Evolutionary conservation across 495 filamentous ascomycete species (phyloP), one percentile per base, ranked within the genome.

Genomic region (Penicillium goetzii): DNA sequence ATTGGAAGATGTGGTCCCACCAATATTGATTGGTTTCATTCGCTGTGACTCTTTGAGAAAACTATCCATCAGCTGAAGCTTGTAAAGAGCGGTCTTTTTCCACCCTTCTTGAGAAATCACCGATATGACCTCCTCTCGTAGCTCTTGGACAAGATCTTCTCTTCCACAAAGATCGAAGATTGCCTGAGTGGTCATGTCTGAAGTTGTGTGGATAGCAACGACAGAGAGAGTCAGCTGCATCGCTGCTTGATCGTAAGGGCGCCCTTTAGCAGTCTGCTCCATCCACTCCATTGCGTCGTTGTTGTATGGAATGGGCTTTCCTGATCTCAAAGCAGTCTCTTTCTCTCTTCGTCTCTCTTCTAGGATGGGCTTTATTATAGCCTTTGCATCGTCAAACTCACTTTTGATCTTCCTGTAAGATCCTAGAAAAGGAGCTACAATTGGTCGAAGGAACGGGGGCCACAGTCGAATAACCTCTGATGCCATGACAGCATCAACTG

Each of bases 1-100:
- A 21, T 41, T 4, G 8, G 14, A 30, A 12, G 12, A n/a, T 51
- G 14, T 51, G 26, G 14, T 9, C 72, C 61, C 65, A 78, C 75
- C 45, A 63, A 63, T 60, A 59, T 65, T 28, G 60, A 70, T 52
- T 60, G 79, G 58, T 61, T 74, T 54, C 66, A 76, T 30, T 25
- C 56, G 53, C 60, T 71, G 66, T 47, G 69, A 65, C 59, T 81
- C 66, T 63, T 78, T 75, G 12, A 72, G 36, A 3, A 64, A 49
- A 57, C 69, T 75, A 52, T 75, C 73, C 72, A 85, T 75, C 36
- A 83, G 62, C 62, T 75, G 69, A 25, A 85, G 73, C 43, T 83
- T 80, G 38, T 72, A 73, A 7, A 82, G 25, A 0, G 74, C 71
- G 11, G 72, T 69, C 59, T 77, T 81, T 3, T 71, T 73, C 77